Evolutionary conservation across 148 eudicot species (phyloP).

Genomic region (Vaccinium vitisidaea): DNA sequence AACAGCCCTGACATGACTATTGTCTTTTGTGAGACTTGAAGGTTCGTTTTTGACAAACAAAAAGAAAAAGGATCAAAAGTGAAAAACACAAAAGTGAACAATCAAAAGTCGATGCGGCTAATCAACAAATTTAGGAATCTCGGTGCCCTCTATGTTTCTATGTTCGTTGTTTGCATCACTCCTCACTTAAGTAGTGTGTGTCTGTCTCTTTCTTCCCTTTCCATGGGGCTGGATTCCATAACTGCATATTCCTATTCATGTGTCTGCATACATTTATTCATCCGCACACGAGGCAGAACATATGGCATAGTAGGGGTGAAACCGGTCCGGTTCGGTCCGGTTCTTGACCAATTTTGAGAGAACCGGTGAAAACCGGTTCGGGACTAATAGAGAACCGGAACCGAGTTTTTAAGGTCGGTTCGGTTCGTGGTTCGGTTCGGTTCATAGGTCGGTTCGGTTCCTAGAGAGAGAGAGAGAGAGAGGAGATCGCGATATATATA

Average conservation of each 20-base stretch:
- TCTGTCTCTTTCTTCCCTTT: background rate
- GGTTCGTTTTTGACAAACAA: background rate
- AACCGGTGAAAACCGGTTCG: too few species aligned
- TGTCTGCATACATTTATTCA: background rate
- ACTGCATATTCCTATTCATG: background rate
- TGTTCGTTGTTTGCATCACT: background rate
- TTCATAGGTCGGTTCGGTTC: too few species aligned
- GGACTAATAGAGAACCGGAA: too few species aligned
- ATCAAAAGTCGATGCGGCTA: background rate
- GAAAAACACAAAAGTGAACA: background rate
- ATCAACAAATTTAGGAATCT: constrained; percentile 5
- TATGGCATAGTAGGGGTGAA: background rate
- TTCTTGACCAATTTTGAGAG: too few species aligned
- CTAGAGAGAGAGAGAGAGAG: too few species aligned
- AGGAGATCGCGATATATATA: too few species aligned
- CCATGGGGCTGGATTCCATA: background rate
- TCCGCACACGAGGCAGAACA: background rate
- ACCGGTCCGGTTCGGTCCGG: too few species aligned
- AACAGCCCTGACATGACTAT: background rate
- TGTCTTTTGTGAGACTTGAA: background rate
- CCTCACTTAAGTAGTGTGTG: background rate
- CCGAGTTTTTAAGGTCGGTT: too few species aligned
- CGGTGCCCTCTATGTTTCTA: background rate
- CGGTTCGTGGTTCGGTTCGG: too few species aligned
- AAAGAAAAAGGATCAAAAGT: background rate